Percentiles rank a stretch among this genome's conserved stretches.
phyloP scores from a whole-genome alignment of 208 protist species.

The Crithidia sp. region DNA sequence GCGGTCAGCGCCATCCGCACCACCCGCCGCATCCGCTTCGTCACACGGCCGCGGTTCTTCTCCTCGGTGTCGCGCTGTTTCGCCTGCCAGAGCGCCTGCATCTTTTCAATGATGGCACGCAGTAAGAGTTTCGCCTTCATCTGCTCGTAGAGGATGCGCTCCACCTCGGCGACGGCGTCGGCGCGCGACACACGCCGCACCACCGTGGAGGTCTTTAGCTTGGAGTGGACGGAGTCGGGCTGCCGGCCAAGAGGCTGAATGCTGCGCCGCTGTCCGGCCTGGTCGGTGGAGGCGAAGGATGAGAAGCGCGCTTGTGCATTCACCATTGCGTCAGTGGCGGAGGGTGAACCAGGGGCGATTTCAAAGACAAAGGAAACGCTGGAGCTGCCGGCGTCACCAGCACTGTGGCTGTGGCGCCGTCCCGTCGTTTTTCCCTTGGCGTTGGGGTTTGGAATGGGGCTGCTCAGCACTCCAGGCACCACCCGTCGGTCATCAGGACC shows the following conservation, averaged over 20 bases:
- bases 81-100: slow-evolving; percentile 69
- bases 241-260: slow-evolving; percentile 13
- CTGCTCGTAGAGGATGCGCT: slow-evolving; percentile 77
- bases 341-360: background rate
- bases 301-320: background rate
- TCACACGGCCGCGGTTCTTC: slow-evolving; percentile 45
- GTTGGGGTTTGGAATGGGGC: slow-evolving; percentile 7
- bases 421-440: background rate
- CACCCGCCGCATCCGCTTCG: slow-evolving; percentile 36
- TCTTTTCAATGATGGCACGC: slow-evolving; percentile 69
- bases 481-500: background rate
- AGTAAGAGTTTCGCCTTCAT: slow-evolving; percentile 79
- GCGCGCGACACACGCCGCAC: slow-evolving; percentile 5
- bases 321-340: background rate
- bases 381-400: background rate
- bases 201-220: background rate
- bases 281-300: background rate
- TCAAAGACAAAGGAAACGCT: slow-evolving; percentile 1
- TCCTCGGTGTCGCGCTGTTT: slow-evolving; percentile 54
- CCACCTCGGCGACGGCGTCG: slow-evolving; percentile 52
- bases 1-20: slow-evolving; percentile 33
- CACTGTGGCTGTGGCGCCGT: background rate
- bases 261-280: background rate
- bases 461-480: background rate
- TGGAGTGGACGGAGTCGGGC: background rate